Evolutionary conservation across 148 eudicot genomes (phyloP).

Genomic region (Salicornia ramosissima): DNA sequence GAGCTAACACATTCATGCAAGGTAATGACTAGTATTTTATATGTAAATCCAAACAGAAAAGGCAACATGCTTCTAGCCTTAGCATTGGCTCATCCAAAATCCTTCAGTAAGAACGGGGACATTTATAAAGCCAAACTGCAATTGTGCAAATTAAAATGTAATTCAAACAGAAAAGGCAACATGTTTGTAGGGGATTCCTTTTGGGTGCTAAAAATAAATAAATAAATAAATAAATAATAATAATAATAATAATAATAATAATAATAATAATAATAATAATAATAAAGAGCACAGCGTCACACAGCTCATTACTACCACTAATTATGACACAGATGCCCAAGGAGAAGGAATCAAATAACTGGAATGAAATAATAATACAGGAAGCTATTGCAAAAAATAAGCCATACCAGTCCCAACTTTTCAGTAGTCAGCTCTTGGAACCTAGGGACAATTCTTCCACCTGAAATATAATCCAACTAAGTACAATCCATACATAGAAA

Average conservation of each 20-base stretch:
- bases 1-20: too few relatives aligned
- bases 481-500: background rate
- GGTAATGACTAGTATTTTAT: too few relatives aligned
- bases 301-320: background rate
- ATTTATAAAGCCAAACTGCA: too few relatives aligned
- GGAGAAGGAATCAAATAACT: background rate
- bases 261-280: too few relatives aligned
- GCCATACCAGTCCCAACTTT: conserved; percentile 64
- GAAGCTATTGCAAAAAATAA: background rate
- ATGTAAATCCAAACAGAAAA: too few relatives aligned
- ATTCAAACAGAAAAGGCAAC: background rate
- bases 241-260: too few relatives aligned
- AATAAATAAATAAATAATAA: too few relatives aligned
- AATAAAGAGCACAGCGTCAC: background rate
- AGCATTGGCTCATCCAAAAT: too few relatives aligned
- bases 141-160: background rate
- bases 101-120: too few relatives aligned
- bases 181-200: background rate
- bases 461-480: conserved; percentile 27
- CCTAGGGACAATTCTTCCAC: conserved; percentile 97
- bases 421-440: conserved; percentile 67
- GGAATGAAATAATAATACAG: background rate
- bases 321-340: background rate
- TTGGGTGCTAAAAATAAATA: too few relatives aligned
- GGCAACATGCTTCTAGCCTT: too few relatives aligned